A percentile compares a stretch with the other conserved stretches of the same genome.
Evolutionary conservation across 2,329 filamentous ascomycete genomes (phyloP).

Genomic region (Botrytis fabae): DNA sequence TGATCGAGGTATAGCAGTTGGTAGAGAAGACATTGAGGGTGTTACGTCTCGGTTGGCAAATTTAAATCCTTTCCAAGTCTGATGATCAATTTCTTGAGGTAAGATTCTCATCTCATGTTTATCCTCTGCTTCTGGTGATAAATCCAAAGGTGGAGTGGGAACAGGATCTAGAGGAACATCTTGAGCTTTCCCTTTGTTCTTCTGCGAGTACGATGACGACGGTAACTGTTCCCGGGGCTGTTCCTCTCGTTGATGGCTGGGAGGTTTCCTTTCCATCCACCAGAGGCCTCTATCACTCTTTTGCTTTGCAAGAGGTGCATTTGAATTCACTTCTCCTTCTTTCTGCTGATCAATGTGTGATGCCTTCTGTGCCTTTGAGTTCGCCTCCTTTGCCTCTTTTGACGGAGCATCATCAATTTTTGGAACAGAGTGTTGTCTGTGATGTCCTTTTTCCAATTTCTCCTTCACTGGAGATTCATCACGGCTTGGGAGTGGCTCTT

Average conservation of each 20-base stretch:
- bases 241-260: constrained; percentile 8
- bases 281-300: constrained; percentile 22
- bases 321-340: not conserved
- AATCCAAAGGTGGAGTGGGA: constrained; percentile 3
- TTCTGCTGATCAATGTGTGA: not conserved
- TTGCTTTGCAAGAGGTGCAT: constrained; percentile 7
- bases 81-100: constrained; percentile 12
- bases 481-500: constrained; percentile 3
- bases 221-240: constrained; percentile 3
- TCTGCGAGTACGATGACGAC: constrained; percentile 7
- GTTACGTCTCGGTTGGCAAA: constrained; percentile 17
- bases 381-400: not conserved
- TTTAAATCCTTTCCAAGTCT: constrained; percentile 11
- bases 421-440: not conserved
- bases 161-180: not conserved
- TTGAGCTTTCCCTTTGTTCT: constrained; percentile 6
- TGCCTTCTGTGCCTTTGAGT: constrained; percentile 2
- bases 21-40: constrained; percentile 21
- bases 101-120: not conserved
- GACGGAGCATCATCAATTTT: not conserved
- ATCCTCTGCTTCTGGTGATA: not conserved
- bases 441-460: constrained; percentile 14
- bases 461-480: constrained; percentile 15
- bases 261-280: constrained; percentile 21
- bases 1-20: constrained; percentile 22